These are phyloP conservation scores for Candida broadrunensis DNA, from an alignment of 805 yeast genomes.

Conservation along the genomic window DNA sequence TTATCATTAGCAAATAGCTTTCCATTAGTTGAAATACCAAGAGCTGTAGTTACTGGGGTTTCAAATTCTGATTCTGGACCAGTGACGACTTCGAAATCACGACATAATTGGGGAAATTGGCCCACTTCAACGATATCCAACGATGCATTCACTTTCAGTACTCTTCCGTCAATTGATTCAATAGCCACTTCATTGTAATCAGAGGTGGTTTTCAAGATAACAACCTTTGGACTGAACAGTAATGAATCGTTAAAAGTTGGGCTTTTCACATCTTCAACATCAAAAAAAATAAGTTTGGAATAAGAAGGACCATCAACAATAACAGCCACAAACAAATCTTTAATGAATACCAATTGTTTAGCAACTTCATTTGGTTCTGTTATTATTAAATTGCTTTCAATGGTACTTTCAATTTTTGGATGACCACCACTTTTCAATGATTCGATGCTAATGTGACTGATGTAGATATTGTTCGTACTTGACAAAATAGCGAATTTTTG, in stretches of 20 bases:
- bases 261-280: slow-evolving; percentile 36
- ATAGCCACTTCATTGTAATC: slow-evolving; percentile 52
- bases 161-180: slow-evolving; percentile 63
- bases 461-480: slow-evolving; percentile 28
- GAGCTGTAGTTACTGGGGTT: slow-evolving; percentile 32
- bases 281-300: slow-evolving; percentile 52
- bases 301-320: slow-evolving; percentile 50
- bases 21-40: slow-evolving; percentile 77
- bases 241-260: slow-evolving; percentile 42
- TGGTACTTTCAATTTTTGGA: slow-evolving; percentile 38
- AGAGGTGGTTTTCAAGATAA: slow-evolving; percentile 53
- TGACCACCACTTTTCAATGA: slow-evolving; percentile 46
- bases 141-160: slow-evolving; percentile 39
- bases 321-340: slow-evolving; percentile 52
- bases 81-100: slow-evolving; percentile 47
- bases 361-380: slow-evolving; percentile 39
- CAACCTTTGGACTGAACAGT: slow-evolving; percentile 48
- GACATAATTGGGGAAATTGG: slow-evolving; percentile 69
- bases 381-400: slow-evolving; percentile 33
- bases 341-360: slow-evolving; percentile 64
- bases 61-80: slow-evolving; percentile 18
- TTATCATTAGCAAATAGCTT: slow-evolving; percentile 63
- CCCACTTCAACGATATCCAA: slow-evolving; percentile 33
- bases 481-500: slow-evolving; percentile 57
- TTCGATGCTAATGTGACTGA: slow-evolving; percentile 46